Evolutionary conservation across 305 asterid species (phyloP).

Genomic region (Fraxinus sp.): DNA sequence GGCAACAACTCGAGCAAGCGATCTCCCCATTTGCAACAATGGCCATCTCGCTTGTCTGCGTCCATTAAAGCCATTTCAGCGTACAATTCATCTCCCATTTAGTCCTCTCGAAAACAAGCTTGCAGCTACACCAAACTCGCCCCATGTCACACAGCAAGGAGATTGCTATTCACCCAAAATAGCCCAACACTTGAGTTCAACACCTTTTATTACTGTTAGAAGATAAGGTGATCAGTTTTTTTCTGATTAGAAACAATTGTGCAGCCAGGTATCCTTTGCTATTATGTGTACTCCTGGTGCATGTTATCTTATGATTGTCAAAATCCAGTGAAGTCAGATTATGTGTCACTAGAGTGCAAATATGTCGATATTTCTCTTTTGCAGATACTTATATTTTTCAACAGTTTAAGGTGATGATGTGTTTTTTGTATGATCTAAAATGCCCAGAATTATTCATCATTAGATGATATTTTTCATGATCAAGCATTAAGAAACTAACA

Average conservation of each 20-base stretch:
- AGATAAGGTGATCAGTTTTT: conserved; percentile 23
- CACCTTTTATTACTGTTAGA: conserved; percentile 45
- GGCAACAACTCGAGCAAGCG: conserved; percentile 34
- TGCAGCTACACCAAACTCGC: conserved; percentile 30
- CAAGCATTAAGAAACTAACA: neutral
- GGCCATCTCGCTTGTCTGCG: conserved; percentile 70
- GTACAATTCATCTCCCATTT: conserved; percentile 34
- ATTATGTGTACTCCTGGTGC: conserved; percentile 47
- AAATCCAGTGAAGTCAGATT: conserved; percentile 16
- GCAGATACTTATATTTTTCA: neutral
- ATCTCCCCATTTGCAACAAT: conserved; percentile 68
- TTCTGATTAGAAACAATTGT: conserved; percentile 15
- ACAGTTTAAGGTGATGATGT: neutral
- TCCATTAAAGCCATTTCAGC: conserved; percentile 40
- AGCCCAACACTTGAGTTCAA: conserved; percentile 33
- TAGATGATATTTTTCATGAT: neutral
- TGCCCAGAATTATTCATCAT: neutral
- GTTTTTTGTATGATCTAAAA: neutral
- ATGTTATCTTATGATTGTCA: conserved; percentile 1
- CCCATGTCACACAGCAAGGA: conserved; percentile 19
- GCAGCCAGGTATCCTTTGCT: conserved; percentile 24
- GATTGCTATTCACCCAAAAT: conserved; percentile 30
- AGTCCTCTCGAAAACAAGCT: conserved; percentile 45
- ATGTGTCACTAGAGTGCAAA: neutral
- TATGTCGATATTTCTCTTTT: conserved; percentile 10